These are phyloP conservation scores for Sporisorium reilianum DNA, from an alignment of 1,284 basidiomycete genomes.

Conservation along the genomic window DNA sequence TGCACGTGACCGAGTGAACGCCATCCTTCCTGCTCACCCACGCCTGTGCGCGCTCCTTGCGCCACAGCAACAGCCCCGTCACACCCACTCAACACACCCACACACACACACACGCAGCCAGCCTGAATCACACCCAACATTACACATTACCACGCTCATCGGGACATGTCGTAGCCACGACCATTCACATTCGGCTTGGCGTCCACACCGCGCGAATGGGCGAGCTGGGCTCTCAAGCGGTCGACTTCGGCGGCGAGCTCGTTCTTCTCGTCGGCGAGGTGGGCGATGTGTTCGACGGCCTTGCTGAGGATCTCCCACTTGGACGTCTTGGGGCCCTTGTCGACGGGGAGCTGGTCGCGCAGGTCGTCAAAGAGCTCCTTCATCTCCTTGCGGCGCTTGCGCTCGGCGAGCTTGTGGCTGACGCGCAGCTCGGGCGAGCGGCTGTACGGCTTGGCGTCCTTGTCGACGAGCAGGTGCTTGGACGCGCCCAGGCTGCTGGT, in stretches of 20 bases:
- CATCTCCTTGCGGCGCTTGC: conserved; percentile 68
- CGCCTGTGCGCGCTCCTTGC: no score
- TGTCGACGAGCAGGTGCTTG: conserved; percentile 46
- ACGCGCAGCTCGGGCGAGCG: conserved; percentile 65
- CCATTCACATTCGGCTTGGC: background rate
- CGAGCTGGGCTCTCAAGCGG: conserved; percentile 28
- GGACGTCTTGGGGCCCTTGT: conserved; percentile 65
- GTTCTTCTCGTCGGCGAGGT: conserved; percentile 40
- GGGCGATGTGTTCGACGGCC: conserved; percentile 51
- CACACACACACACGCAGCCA: no score
- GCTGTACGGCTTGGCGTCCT: conserved; percentile 65
- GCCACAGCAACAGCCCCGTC: no score
- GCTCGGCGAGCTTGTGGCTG: conserved; percentile 67
- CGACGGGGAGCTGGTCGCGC: conserved; percentile 63
- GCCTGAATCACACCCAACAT: no score
- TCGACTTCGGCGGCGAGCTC: conserved; percentile 35
- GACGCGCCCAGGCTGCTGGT: conserved; percentile 17
- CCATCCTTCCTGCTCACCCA: no score
- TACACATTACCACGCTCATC: no score
- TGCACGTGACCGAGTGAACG: no score
- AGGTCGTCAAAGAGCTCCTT: conserved; percentile 69
- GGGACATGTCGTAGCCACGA: conserved; percentile 18
- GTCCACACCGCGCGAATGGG: background rate
- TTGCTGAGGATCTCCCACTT: conserved; percentile 68
- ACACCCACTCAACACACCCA: no score